phyloP scores from a whole-genome alignment of 495 filamentous ascomycete species.

The Daldinia vernicosa region DNA sequence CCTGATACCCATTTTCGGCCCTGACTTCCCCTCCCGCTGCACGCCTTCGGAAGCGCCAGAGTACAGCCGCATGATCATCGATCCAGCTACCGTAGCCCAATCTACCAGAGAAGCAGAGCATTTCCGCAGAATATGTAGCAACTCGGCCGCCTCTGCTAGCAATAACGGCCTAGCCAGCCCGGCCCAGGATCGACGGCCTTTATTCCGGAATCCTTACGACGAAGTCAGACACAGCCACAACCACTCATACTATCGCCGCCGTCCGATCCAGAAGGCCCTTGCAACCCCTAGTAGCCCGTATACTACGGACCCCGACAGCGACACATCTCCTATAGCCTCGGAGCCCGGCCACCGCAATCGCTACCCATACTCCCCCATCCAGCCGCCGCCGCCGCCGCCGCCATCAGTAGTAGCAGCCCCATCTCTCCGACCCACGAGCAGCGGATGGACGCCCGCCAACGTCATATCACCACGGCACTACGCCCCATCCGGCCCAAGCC shows the following conservation, averaged over 20 bases:
- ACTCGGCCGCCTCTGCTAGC: slow-evolving; percentile 10
- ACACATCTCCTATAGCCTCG: slow-evolving; percentile 42
- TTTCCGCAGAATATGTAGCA: slow-evolving; percentile 53
- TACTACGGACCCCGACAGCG: slow-evolving; percentile 50
- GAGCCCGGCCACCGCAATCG: slow-evolving; percentile 38
- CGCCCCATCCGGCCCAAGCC: slow-evolving; percentile 45
- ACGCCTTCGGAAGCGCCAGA: slow-evolving; percentile 63
- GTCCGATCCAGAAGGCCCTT: slow-evolving; percentile 36
- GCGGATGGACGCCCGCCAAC: slow-evolving; percentile 43
- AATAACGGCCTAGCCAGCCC: slow-evolving; percentile 17
- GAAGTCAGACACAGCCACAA: slow-evolving; percentile 38
- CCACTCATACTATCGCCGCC: slow-evolving; percentile 28
- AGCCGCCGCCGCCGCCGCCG: slow-evolving; percentile 8
- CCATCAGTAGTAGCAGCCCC: slow-evolving; percentile 3
- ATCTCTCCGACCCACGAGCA: slow-evolving; percentile 29
- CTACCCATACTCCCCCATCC: slow-evolving; percentile 41
- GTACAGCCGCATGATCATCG: slow-evolving; percentile 75
- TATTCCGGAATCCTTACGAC: slow-evolving; percentile 30
- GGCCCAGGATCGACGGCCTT: slow-evolving; percentile 29
- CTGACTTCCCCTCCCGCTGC: slow-evolving; percentile 77
- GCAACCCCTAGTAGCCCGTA: slow-evolving; percentile 46
- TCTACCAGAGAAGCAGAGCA: slow-evolving; percentile 63
- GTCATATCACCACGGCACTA: slow-evolving; percentile 28
- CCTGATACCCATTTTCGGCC: slow-evolving; percentile 88
- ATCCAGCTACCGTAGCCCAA: slow-evolving; percentile 62